A percentile compares a stretch with the other conserved stretches of the same genome.
Conservation (phyloP, 2,329 filamentous ascomycete species). For the Sporothrix globosa region DNA sequence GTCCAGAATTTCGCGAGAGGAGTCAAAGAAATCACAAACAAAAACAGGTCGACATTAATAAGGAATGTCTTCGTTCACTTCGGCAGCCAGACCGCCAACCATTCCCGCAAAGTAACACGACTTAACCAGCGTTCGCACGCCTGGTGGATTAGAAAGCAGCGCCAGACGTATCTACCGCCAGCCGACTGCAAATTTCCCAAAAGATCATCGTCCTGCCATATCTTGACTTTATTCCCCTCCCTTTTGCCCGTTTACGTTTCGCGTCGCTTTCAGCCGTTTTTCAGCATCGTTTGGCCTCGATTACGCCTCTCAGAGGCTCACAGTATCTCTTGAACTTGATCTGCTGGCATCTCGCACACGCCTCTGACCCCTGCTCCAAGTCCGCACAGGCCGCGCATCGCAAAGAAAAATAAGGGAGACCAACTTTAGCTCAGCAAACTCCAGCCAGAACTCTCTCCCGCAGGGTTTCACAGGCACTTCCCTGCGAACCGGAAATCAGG, state of each 20-base stretch:
- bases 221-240: not conserved
- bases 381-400: slow-evolving; percentile 28
- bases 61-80: not conserved
- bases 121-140: slow-evolving; percentile 1
- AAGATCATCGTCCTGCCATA: not conserved
- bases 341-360: slow-evolving; percentile 13
- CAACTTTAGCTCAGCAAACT: not conserved
- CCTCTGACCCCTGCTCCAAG: slow-evolving; percentile 14
- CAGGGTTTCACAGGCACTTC: slow-evolving; percentile 20
- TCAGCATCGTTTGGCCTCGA: not conserved
- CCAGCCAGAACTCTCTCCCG: slow-evolving; percentile 1
- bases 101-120: not conserved
- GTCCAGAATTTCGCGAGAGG: slow-evolving; percentile 14
- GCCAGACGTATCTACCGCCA: not conserved
- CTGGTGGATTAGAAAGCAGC: slow-evolving; percentile 24
- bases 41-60: not conserved
- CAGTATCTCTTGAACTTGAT: not conserved
- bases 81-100: not conserved
- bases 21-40: not conserved
- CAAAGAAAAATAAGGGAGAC: not conserved
- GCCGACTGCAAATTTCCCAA: slow-evolving; percentile 1
- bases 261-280: not conserved
- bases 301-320: not conserved
- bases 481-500: slow-evolving; percentile 22
- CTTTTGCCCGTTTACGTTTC: not conserved